Base-by-base conservation (phyloP, 2,329 filamentous ascomycete species). In the Aspergillus amoenus region DNA sequence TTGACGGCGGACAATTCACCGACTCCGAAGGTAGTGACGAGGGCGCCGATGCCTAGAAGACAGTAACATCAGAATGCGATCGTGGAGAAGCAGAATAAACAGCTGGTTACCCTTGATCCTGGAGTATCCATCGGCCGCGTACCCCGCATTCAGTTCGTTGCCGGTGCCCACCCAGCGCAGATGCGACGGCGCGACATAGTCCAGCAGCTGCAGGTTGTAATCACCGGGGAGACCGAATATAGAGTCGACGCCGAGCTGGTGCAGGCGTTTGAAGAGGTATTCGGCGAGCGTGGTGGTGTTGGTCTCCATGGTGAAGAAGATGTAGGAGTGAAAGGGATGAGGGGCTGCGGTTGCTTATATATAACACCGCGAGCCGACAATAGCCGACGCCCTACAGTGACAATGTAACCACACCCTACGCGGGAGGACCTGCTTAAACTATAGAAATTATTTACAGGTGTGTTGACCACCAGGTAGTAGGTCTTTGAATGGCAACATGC, bases 151-250 rank as follows among this genome's bases (percentile, higher is more conserved):
- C 57, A 90, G 81, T 71, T 90, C 88, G 67, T 90, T 90, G 63
- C 85, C 84, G 69, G 86, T 90, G 56, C 76, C 76, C 41, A 88
- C 83, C 86, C 86, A 89, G 65, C 81, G 80, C 39, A 90, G 73
- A 5, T 80, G 82, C 47, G 78, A 77, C 37, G 82, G 78, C 22
- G 81, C 78, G 43, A 90, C 74, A 70, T 88, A 88, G 71, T 90
- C 88, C 22, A 90, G 79, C 8, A 86, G 81, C 15, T 84, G 80
- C 55, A 90, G 78, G 71, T 90, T 90, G 75, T 87, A 90, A 73
- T 90, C 88, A n/a, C 72, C 87, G 3, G 88, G 87, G n/a, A 90
- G 75, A 45, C 87, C 87, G 64, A 89, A 86, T 55, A 90, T 77
- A 11, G 85, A 88, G 52, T 81, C 78, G 32, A 89, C 81, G 30